Evolutionary conservation across 1,284 basidiomycete species (phyloP), one percentile per base, ranked within the genome.

Genomic region (Moniliophthora roreri): DNA sequence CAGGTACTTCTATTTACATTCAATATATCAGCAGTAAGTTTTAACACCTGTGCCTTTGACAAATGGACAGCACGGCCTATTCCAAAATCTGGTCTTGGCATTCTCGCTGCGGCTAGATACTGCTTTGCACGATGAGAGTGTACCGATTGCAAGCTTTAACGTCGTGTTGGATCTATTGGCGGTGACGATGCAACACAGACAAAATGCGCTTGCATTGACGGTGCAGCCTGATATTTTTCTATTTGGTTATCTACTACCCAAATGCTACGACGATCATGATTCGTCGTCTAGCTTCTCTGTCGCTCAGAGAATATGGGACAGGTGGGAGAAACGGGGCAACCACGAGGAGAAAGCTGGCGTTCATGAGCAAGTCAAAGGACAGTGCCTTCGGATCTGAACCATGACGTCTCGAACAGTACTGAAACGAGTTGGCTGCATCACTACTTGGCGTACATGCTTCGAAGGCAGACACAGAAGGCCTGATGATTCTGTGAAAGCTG

Each of bases 361-460:
- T 11, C 37, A 68, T 5, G 60, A 56, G 11, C 62, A 69, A 4
- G 64, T 84, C 47, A 79, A 76, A 51, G 63, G 65, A 32, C 50
- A 78, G 81, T 34, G 69, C 71, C 10, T 71, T 79, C 44, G 75
- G 83, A 3, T 71, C 82, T 0, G 91, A 93, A 59, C 83, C 87
- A 1, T 81, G 82, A 1, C 79, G 82, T 7, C 80, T 98, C 39
- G 88, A 91, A 55, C 80, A 91, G 8, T 92, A 91, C 62, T 83
- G 95, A 32, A 98, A 97, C 67, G 92, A 97, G 64, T 77, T 95
- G 6, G 95, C 95, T 0, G 89, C 91, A 18, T 79, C 79, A 16
- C 69, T 96, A 2, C 74, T 91, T 0, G 91, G 89, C 15, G 76
- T 97, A 9, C 78, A 79, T 1, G 68, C 89, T 0, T 62, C 68